A percentile compares a stretch with the other conserved stretches of the same genome.
Conservation (phyloP, 495 filamentous ascomycete genomes). For the Trichoderma reesei region DNA sequence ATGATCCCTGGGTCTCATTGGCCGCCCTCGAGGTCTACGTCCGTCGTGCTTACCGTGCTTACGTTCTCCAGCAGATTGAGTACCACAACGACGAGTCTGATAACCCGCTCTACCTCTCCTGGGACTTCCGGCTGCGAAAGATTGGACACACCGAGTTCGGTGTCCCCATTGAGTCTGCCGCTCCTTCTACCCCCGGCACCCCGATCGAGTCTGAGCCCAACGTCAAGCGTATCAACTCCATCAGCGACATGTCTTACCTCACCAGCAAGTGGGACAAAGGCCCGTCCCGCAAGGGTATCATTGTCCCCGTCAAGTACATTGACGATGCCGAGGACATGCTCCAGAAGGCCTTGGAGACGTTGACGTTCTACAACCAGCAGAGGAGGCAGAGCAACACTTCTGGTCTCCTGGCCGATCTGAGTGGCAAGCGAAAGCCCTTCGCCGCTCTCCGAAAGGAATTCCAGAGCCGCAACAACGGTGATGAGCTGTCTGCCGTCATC, state of each 20-base stretch:
- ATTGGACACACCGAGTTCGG: conserved; percentile 84
- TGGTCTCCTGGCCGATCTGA: conserved; percentile 59
- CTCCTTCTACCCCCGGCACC: conserved; percentile 78
- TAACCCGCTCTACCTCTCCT: conserved; percentile 71
- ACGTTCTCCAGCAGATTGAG: conserved; percentile 75
- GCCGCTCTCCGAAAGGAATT: conserved; percentile 30
- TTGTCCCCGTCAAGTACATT: conserved; percentile 83
- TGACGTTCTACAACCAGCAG: conserved; percentile 49
- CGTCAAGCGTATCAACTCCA: conserved; percentile 79
- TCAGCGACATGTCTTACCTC: conserved; percentile 92
- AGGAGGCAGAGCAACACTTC: conserved; percentile 27
- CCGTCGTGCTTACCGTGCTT: conserved; percentile 93
- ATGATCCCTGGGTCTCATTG: conserved; percentile 89
- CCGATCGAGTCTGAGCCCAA: conserved; percentile 46
- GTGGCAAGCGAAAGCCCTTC: conserved; percentile 57
- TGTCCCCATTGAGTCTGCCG: conserved; percentile 58
- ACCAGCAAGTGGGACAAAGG: conserved; percentile 57
- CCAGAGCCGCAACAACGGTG: conserved; percentile 31
- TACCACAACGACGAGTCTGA: conserved; percentile 72
- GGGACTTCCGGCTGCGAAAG: conserved; percentile 93
- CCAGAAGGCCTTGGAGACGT: conserved; percentile 67
- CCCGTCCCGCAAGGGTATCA: conserved; percentile 82
- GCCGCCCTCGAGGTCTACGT: conserved; percentile 94
- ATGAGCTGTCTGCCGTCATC: conserved; percentile 75
- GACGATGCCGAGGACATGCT: conserved; percentile 88